Evolutionary conservation across 1,284 basidiomycete genomes (phyloP), one percentile per base, ranked within the genome.

Genomic region (Pholiota adiposa): DNA sequence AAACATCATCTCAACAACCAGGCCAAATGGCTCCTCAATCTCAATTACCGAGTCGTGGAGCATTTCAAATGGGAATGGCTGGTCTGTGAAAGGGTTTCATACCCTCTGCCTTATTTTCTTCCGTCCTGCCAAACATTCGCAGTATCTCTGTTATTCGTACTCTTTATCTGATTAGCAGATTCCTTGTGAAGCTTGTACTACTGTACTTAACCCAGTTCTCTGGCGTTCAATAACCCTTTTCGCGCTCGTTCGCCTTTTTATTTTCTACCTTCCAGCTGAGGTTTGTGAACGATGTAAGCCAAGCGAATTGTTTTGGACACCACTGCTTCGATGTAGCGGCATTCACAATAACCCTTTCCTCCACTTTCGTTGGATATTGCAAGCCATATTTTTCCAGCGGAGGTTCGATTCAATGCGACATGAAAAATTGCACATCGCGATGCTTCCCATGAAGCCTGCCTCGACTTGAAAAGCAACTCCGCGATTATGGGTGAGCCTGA

Each of bases 51-150:
- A 74, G 75, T 61, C 72, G 78, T 70, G 76, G 72, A 43, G 73
- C 77, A 16, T 79, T 79, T 70, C 77, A 76, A 60, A 77, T 81
- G 73, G 75, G 77, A 52, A 74, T 79, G 70, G 74, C 75, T 61
- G 75, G 76, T 58, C 66, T 77, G 68, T 78, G 66, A 77, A 62
- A 56, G 52, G 48, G 59, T 40, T 43, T 34, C 29, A 62, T 58
- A 25, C 14, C 58, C 61, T 56, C 63, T 54, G 56, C 54, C 51
- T 58, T 54, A 38, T 66, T 51, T 62, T 51, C 60, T 57, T 58
- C 56, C 56, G 63, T 56, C 60, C 58, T 60, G 52, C 59, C 58
- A 67, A 55, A 64, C 60, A 52, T 36, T 46, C 56, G 51, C 63
- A 63, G 60, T 54, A 56, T 51, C 56, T 64, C 62, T 70, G 70